These are phyloP conservation scores for Epichloe glyceriae DNA, from an alignment of 2,329 filamentous ascomycete species.

Conservation along the genomic window DNA sequence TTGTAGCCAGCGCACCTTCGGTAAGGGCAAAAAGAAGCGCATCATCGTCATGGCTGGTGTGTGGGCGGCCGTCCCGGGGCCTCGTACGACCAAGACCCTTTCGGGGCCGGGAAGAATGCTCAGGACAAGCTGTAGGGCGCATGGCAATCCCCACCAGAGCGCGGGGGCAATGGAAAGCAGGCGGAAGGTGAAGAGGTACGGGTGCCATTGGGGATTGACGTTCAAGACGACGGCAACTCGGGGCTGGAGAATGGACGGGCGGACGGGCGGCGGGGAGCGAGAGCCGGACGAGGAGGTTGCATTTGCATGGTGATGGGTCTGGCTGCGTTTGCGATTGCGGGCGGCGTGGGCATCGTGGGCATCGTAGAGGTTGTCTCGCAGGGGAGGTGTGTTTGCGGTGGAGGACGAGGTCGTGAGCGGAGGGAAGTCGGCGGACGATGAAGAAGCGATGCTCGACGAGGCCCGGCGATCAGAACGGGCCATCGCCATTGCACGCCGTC, in stretches of 20 bases:
- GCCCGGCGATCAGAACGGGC: constrained; percentile 11
- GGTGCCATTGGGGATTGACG: constrained; percentile 58
- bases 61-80: not conserved
- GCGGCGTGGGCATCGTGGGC: not conserved
- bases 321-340: constrained; percentile 1
- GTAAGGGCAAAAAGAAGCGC: constrained; percentile 34
- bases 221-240: constrained; percentile 68
- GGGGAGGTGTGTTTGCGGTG: not conserved
- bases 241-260: constrained; percentile 49
- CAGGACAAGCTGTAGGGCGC: constrained; percentile 53
- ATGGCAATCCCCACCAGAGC: constrained; percentile 58
- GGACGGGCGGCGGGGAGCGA: constrained; percentile 8
- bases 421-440: constrained; percentile 5
- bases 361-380: not conserved
- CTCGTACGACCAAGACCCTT: constrained; percentile 16
- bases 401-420: constrained; percentile 2
- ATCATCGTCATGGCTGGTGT: constrained; percentile 9
- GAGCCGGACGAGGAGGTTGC: not conserved
- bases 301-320: not conserved
- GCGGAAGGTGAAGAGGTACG: constrained; percentile 60
- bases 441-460: constrained; percentile 8
- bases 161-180: constrained; percentile 58
- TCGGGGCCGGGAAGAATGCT: constrained; percentile 38
- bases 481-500: constrained; percentile 10
- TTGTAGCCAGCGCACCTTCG: constrained; percentile 57